Conservation (phyloP, 75 land plant genomes). For the Pinus tabuliformis region DNA sequence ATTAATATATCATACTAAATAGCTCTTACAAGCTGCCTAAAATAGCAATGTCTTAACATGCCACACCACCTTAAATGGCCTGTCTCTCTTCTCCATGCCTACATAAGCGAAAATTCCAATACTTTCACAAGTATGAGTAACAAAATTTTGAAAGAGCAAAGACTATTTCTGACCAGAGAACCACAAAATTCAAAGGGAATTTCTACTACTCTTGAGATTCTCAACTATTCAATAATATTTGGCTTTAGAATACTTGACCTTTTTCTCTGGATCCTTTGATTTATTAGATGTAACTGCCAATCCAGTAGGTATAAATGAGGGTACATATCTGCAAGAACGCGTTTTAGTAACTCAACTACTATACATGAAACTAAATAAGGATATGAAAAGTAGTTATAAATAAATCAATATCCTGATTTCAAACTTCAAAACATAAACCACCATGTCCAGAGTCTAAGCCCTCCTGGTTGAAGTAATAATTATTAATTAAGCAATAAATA, state of each 20-base stretch:
- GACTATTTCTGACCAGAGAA: background rate
- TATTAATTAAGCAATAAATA: background rate
- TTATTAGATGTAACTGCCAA: constrained; percentile 46
- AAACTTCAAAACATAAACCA: background rate
- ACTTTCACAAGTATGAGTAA: background rate
- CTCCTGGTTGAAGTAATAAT: background rate
- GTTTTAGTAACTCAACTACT: background rate
- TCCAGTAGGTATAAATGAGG: constrained; percentile 54
- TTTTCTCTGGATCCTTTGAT: constrained; percentile 43
- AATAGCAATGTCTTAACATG: background rate
- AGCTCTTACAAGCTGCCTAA: background rate
- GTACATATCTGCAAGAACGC: constrained; percentile 34
- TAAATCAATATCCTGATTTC: background rate
- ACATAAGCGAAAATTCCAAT: background rate
- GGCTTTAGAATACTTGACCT: constrained; percentile 18
- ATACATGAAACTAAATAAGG: background rate
- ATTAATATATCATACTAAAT: background rate
- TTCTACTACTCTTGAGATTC: background rate
- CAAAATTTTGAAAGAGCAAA: background rate
- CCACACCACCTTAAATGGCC: background rate
- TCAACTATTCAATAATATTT: background rate
- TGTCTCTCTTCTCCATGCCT: background rate
- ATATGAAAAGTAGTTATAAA: background rate
- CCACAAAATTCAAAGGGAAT: no score
- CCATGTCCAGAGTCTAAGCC: background rate